phyloP scores from a whole-genome alignment of 106 monocot genomes.

The Allium sativum region DNA sequence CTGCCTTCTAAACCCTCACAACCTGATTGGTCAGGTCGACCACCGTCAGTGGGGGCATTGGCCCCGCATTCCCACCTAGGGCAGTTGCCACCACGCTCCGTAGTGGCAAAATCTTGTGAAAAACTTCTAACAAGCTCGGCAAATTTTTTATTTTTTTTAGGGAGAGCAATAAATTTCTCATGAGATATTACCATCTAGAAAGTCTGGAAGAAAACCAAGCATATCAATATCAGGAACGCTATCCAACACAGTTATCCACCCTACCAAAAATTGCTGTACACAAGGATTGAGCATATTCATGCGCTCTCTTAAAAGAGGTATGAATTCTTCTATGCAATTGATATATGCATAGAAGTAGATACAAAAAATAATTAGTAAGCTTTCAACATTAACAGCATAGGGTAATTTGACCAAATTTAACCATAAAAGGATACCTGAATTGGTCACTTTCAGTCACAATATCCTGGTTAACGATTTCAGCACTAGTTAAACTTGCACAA shows the following conservation, averaged over 20 bases:
- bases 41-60: too few relatives aligned
- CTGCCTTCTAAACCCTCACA: too few relatives aligned
- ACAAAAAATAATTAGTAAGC: not conserved
- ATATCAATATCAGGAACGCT: constrained; percentile 99
- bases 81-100: too few relatives aligned
- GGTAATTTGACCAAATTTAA: constrained; percentile 6
- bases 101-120: too few relatives aligned
- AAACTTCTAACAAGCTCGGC: too few relatives aligned
- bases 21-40: too few relatives aligned
- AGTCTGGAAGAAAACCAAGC: constrained; percentile 99
- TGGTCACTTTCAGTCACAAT: constrained; percentile 78
- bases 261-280: constrained; percentile 97
- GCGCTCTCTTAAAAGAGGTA: constrained; percentile 92
- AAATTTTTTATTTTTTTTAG: too few relatives aligned
- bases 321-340: constrained; percentile 97
- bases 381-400: not conserved
- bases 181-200: constrained; percentile 97
- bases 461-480: constrained; percentile 9
- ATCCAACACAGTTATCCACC: constrained; percentile 98
- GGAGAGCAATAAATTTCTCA: too few relatives aligned
- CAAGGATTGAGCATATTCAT: constrained; percentile 97
- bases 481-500: constrained; percentile 4
- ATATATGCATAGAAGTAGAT: constrained; percentile 4
- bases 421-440: constrained; percentile 58
- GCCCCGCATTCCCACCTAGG: too few relatives aligned